These are phyloP conservation scores for Herpetomonas tarakana DNA, from an alignment of 208 protist species.

Conservation along the genomic window DNA sequence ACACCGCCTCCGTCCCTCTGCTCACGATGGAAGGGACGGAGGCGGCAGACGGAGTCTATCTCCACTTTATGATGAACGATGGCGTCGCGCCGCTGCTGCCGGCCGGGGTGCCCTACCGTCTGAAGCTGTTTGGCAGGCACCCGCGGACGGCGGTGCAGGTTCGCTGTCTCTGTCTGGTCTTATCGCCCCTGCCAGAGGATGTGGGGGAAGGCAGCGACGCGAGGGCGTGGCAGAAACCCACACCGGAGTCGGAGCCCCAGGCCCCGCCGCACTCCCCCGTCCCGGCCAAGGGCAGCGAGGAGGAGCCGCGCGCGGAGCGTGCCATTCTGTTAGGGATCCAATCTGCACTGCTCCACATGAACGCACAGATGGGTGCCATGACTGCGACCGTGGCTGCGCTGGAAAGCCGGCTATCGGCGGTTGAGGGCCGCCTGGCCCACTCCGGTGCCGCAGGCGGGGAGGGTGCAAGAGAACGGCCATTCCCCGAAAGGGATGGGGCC, in stretches of 20 bases:
- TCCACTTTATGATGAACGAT: slow-evolving; percentile 19
- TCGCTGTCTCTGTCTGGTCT: neutral
- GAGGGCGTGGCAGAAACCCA: too few relatives aligned
- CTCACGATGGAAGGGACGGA: slow-evolving; percentile 20
- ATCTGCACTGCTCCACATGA: slow-evolving; percentile 1
- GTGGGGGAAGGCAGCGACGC: too few relatives aligned
- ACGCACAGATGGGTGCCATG: neutral
- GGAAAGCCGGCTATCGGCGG: neutral
- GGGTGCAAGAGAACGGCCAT: too few relatives aligned
- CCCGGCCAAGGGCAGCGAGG: too few relatives aligned
- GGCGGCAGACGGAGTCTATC: neutral
- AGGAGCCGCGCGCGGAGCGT: too few relatives aligned
- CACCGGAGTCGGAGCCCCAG: too few relatives aligned
- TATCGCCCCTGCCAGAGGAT: neutral
- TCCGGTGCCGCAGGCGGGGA: too few relatives aligned
- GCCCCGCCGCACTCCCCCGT: too few relatives aligned
- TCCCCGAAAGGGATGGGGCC: too few relatives aligned
- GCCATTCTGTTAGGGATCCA: slow-evolving; percentile 10
- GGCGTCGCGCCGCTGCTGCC: slow-evolving; percentile 11
- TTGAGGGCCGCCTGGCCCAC: neutral
- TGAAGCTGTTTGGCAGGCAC: slow-evolving; percentile 18
- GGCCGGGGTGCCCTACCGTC: slow-evolving; percentile 2
- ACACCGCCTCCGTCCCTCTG: slow-evolving; percentile 1
- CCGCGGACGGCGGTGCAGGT: slow-evolving; percentile 7
- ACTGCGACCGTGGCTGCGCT: slow-evolving; percentile 5